Evolutionary conservation across 2,329 filamentous ascomycete species (phyloP).

Genomic region (Dryadomyces quercivorus): DNA sequence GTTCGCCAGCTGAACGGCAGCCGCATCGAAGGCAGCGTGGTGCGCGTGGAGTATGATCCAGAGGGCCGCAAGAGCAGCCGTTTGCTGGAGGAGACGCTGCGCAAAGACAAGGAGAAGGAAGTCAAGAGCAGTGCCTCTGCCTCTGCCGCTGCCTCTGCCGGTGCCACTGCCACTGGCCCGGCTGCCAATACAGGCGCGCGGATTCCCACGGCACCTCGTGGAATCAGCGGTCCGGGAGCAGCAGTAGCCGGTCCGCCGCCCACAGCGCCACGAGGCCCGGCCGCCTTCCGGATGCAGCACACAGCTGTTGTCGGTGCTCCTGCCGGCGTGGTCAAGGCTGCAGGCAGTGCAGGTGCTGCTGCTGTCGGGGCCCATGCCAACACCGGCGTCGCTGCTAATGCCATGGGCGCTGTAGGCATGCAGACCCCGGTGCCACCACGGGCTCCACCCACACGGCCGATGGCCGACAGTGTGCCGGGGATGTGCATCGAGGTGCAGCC

Average conservation of each 20-base stretch:
- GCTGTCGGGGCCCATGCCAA: neutral
- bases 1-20: conserved; percentile 65
- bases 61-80: conserved; percentile 73
- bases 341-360: neutral
- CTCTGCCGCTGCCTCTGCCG: neutral
- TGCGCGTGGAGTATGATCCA: conserved; percentile 79
- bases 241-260: conserved; percentile 51
- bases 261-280: conserved; percentile 77
- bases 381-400: conserved; percentile 1
- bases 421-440: conserved; percentile 8
- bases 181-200: conserved; percentile 14
- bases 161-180: neutral
- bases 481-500: conserved; percentile 49
- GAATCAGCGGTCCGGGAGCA: conserved; percentile 24
- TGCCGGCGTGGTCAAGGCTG: neutral
- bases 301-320: neutral
- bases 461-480: conserved; percentile 31
- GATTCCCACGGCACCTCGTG: conserved; percentile 20
- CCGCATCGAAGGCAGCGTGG: conserved; percentile 63
- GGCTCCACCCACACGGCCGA: conserved; percentile 24
- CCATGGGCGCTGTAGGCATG: conserved; percentile 16
- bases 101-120: conserved; percentile 48
- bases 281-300: conserved; percentile 32
- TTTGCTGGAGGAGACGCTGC: conserved; percentile 64
- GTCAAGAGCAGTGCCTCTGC: conserved; percentile 3